Base-by-base conservation (phyloP, 2,329 filamentous ascomycete genomes). In the Sphaerulina musiva region DNA sequence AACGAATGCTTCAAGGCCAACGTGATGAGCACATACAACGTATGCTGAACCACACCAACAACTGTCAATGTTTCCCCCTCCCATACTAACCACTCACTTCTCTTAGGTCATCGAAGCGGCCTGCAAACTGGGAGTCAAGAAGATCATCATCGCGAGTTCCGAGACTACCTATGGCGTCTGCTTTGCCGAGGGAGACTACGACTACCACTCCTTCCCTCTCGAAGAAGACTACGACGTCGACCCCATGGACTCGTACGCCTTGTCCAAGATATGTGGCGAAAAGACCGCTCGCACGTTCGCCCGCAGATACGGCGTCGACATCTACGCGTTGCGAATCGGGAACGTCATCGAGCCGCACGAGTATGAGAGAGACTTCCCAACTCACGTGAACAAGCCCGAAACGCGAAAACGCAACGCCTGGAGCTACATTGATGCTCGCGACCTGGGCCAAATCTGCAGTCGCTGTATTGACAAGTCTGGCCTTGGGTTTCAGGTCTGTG, bases 151-250 rank as follows among this genome's bases (percentile, higher is more conserved):
- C 46, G 82, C 82, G 1, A 78, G 74, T 54, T 78, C 74, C 17
- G 79, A 83, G 61, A 82, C 80, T 0, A 79, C 78, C 0, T 85
- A 85, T 61, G 81, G 81, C 14, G 80, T 83, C 0, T 81, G 78
- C 59, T 84, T 81, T 60, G 76, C 78, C 0, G 79, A 84, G 59
- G 82, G 81, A 2, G 74, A 81, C 55, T 67, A 75, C 4, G 76
- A 80, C 32, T 84, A 78, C 61, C 72, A 77, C 14, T 74, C 74
- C 6, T 84, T 84, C 60, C 82, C 81, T 0, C 69, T 84, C 0
- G 75, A 80, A 23, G 82, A 85, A 64, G 74, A 79, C 38, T 75
- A 78, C 57, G 81, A 84, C 60, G 72, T 77, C 20, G 78, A 81
- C 53, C 81, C 81, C 0, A 82, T 79, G 73, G 82, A 85, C 57